A percentile compares a stretch with the other conserved stretches of the same genome.
phyloP scores from a whole-genome alignment of 148 eudicot species.

The Silene conica region DNA sequence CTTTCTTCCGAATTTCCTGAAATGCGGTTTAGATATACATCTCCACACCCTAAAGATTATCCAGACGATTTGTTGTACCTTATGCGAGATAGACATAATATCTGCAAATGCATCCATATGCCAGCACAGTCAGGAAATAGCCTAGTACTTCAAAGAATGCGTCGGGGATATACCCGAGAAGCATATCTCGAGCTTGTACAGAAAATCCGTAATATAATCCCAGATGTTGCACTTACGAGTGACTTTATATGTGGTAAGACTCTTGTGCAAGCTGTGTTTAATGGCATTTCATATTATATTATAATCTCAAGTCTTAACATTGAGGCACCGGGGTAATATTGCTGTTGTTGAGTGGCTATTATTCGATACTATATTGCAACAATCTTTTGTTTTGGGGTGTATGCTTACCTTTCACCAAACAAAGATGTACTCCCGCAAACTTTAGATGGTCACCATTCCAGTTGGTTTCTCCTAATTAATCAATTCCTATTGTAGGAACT shows the following conservation, averaged over 20 bases:
- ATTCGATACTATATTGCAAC: background rate
- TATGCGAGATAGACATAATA: conserved; percentile 81
- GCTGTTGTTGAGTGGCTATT: background rate
- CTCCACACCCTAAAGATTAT: conserved; percentile 97
- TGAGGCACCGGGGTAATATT: too few relatives aligned
- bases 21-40: conserved; percentile 92
- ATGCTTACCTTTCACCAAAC: background rate
- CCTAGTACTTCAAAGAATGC: conserved; percentile 81
- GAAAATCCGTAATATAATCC: conserved; percentile 71
- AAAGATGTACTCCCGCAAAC: background rate
- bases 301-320: background rate
- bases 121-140: conserved; percentile 95
- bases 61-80: conserved; percentile 88
- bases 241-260: conserved; percentile 95
- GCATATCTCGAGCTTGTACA: conserved; percentile 89
- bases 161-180: conserved; percentile 89
- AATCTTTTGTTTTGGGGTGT: background rate
- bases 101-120: conserved; percentile 88
- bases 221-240: conserved; percentile 93
- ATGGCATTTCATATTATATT: background rate
- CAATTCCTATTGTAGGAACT: background rate
- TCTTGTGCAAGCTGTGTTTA: conserved; percentile 10
- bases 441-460: background rate
- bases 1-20: conserved; percentile 87
- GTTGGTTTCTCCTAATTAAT: background rate